These are phyloP conservation scores for Posidonia oceanica DNA, from an alignment of 116 monocot species.

Conservation along the genomic window DNA sequence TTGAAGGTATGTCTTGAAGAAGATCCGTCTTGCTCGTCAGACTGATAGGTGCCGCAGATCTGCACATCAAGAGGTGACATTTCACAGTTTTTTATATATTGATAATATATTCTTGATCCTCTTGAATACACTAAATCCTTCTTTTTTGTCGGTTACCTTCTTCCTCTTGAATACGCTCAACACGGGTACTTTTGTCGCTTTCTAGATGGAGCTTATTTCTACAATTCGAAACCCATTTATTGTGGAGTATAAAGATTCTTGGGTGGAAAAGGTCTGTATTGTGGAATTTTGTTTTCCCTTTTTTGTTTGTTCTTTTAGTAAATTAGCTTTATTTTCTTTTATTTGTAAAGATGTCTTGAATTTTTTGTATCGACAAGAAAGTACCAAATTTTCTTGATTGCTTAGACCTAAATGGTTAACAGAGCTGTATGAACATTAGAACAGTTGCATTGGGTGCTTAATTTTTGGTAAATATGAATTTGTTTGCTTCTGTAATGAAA, in stretches of 20 bases:
- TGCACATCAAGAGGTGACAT: conserved; percentile 54
- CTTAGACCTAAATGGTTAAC: too few species aligned
- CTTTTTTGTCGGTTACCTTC: too few species aligned
- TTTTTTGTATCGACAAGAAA: too few species aligned
- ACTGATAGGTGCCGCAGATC: conserved; percentile 54
- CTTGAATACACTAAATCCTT: too few species aligned
- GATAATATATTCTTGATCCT: too few species aligned
- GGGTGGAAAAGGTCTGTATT: conserved; percentile 53
- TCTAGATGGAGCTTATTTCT: conserved; percentile 94
- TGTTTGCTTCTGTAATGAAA: too few species aligned
- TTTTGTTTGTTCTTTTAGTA: neutral
- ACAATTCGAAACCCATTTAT: conserved; percentile 85
- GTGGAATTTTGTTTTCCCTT: neutral
- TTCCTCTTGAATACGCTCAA: neutral
- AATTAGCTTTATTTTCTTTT: neutral
- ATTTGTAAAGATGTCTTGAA: neutral
- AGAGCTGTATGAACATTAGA: too few species aligned
- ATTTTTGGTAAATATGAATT: too few species aligned
- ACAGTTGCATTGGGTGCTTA: too few species aligned
- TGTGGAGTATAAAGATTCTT: conserved; percentile 98
- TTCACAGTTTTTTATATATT: neutral
- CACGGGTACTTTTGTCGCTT: neutral
- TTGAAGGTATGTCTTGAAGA: conserved; percentile 69
- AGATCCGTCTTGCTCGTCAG: conserved; percentile 67
- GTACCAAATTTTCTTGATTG: too few species aligned